Evolutionary conservation across 345 rosid genomes (phyloP).

Genomic region (Pelargonium nanum): DNA sequence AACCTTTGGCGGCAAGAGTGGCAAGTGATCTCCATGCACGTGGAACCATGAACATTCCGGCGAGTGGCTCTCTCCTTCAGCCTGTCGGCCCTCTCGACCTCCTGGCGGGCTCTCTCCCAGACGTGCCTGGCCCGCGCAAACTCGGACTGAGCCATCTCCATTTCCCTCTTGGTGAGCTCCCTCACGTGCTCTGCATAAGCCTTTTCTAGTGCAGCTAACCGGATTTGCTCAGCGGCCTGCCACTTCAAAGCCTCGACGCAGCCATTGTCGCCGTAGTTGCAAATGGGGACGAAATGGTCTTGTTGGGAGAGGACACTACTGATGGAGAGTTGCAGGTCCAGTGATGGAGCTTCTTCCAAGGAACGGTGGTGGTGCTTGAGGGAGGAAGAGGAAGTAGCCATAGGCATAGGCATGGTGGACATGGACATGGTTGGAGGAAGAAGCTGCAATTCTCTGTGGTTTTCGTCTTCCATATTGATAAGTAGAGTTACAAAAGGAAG

Average conservation of each 20-base stretch:
- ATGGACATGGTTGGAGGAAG: background rate
- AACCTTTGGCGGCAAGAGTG: slow-evolving; percentile 93
- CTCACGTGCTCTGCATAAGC: slow-evolving; percentile 90
- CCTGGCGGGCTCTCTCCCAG: slow-evolving; percentile 89
- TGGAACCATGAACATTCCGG: slow-evolving; percentile 40
- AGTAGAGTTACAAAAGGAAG: background rate
- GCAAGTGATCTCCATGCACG: slow-evolving; percentile 91
- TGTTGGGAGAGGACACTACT: slow-evolving; percentile 19
- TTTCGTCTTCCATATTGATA: background rate
- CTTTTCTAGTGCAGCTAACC: slow-evolving; percentile 70
- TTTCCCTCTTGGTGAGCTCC: slow-evolving; percentile 82
- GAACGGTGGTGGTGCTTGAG: background rate
- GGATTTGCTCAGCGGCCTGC: slow-evolving; percentile 90
- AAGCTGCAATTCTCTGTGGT: background rate
- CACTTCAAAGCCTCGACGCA: slow-evolving; percentile 66
- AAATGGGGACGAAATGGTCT: too few relatives aligned
- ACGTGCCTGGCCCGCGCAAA: slow-evolving; percentile 67
- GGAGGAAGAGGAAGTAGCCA: background rate
- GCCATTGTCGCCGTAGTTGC: slow-evolving; percentile 20
- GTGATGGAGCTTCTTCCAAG: slow-evolving; percentile 23
- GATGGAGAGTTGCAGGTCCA: slow-evolving; percentile 83
- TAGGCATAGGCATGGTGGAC: background rate
- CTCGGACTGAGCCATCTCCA: slow-evolving; percentile 91
- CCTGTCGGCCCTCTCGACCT: slow-evolving; percentile 70
- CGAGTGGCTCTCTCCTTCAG: slow-evolving; percentile 64